Evolutionary conservation across 78 protist species (phyloP).

Genomic region (Guillardia theta): DNA sequence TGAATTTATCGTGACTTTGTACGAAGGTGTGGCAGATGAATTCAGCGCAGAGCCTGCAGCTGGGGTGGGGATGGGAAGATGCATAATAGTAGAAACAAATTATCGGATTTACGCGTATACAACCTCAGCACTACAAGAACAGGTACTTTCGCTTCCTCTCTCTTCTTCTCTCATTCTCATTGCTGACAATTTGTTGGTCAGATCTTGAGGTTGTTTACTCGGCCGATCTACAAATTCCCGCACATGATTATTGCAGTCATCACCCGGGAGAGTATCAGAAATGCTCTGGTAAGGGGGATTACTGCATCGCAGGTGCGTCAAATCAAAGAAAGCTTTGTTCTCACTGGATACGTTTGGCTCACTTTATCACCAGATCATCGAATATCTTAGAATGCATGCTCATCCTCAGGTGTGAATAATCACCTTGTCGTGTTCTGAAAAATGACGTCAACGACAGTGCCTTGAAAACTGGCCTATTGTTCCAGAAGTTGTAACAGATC

Average conservation of each 20-base stretch:
- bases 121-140: not conserved
- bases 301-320: not conserved
- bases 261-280: not conserved
- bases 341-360: not conserved
- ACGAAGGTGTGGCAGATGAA: too few species aligned
- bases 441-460: too few species aligned
- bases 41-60: not conserved
- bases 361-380: not conserved
- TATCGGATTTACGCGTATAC: constrained; percentile 18
- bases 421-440: too few species aligned
- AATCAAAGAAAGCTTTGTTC: too few species aligned
- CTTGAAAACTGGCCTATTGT: not conserved
- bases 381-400: not conserved
- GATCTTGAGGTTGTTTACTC: not conserved
- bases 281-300: not conserved
- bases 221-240: not conserved
- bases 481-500: not conserved
- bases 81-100: not conserved
- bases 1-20: too few species aligned
- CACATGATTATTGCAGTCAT: not conserved
- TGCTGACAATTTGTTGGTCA: not conserved
- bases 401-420: too few species aligned
- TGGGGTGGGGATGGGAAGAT: not conserved
- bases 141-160: not conserved
- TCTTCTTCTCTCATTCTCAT: not conserved